Evolutionary conservation across 805 yeast species (phyloP), one percentile per base, ranked within the genome.

Genomic region (Yarrowia divulgata): DNA sequence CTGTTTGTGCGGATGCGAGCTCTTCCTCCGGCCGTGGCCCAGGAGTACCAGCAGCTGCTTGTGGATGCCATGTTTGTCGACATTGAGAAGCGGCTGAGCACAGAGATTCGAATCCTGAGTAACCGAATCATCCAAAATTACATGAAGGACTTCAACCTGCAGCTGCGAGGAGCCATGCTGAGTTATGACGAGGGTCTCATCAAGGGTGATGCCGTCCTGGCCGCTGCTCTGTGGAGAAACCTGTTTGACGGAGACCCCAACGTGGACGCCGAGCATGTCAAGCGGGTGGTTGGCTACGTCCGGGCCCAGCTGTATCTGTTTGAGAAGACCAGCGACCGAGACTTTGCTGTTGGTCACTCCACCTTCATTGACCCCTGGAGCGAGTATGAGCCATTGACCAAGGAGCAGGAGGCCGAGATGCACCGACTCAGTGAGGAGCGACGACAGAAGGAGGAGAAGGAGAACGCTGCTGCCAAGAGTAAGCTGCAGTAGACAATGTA

Each of bases 1-100:
- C 82, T 95, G 57, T 89, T 90, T 73, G 97, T 91, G 18, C 88
- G 99, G 77, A 93, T 95, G 97, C 87, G 99, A 78, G 96, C 96
- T 10, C 84, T 95, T 90, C 98, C 98, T 0, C 89, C 89, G 77
- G 89, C 91, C 75, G 88, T 91, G 76, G 96, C 97, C 49, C 86
- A 86, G 73, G 90, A 89, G 76, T 95, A 93, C 79, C 97, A 95
- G 79, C 97, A 93, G 79, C 92, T 92, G 76, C 80, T 95, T 46
- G 90, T 93, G 39, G 97, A 96, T 78, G 84, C 96, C 72, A 87
- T 91, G 55, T 95, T 95, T 81, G 86, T 87, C 72, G 98, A 95
- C 77, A 90, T 95, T 80, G 98, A 95, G 78, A 81, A 86, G 75
- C 87, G 97, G 76, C 83, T 95, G 79, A 86, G 89, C 69, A 91